Evolutionary conservation across 2,329 filamentous ascomycete species (phyloP), one percentile per base, ranked within the genome.

Genomic region (Stachybotrys chartarum): DNA sequence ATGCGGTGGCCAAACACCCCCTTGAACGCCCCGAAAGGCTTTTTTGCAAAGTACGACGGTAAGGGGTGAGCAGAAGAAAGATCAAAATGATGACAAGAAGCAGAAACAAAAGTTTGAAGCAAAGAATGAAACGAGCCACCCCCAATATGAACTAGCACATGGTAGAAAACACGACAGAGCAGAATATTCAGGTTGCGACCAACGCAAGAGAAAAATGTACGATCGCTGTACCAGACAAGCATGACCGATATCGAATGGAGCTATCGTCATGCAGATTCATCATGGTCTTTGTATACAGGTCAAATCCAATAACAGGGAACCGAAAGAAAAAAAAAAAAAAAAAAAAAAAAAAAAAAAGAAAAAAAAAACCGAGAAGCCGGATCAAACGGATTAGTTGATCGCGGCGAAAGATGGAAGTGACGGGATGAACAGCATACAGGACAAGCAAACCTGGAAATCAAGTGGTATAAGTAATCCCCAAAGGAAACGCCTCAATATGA

Each of bases 201-300:
- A 57, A 61, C 46, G 46, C 48, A 32, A 24, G 48, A 42, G 10
- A 66, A 73, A 68, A 63, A 62, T 70, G 65, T 70, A 76, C 71
- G 74, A 80, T 79, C 78, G 78, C 76, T 81, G 80, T 82, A 74
- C 81, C 78, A 77, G 80, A 82, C 79, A 80, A 70, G 77, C 77
- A 81, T 76, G 77, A 81, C 77, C 76, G 75, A 77, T 71, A 72
- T 72, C 72, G 69, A 74, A 71, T 65, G 70, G 70, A 73, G 69
- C 68, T 74, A 76, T 81, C 76, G 77, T 81, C 78, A 81, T 82
- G 78, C 74, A 79, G 70, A 76, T 77, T 78, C 77, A 76, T 80
- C 74, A 78, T 77, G 70, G 73, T 69, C 64, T 69, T 70, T 72
- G 71, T 69, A 71, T 71, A 68, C 61, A 61, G 60, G 64, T 66